phyloP scores from a whole-genome alignment of 2,329 filamentous ascomycete species.

The Diplodia mutila region DNA sequence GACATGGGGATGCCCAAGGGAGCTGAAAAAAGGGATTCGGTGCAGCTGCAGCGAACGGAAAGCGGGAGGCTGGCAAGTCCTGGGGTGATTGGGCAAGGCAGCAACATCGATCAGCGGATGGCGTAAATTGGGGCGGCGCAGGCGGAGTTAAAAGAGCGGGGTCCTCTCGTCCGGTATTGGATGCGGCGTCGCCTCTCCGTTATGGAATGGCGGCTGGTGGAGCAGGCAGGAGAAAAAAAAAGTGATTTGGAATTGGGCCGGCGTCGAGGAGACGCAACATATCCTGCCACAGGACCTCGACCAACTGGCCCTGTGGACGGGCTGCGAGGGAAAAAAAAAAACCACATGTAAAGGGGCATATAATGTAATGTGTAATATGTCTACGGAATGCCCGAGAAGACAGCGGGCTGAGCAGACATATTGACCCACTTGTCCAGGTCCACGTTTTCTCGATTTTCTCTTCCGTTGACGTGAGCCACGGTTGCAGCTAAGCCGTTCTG shows the following conservation, averaged over 20 bases:
- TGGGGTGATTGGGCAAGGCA: conserved; percentile 22
- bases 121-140: conserved; percentile 9
- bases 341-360: neutral
- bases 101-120: conserved; percentile 20
- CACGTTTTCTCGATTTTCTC: conserved; percentile 5
- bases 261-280: conserved; percentile 4
- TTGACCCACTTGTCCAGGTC: neutral
- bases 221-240: neutral
- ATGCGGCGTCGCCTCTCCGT: conserved; percentile 2
- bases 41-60: conserved; percentile 22
- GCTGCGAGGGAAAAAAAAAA: neutral
- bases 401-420: neutral
- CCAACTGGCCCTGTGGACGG: neutral
- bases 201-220: conserved; percentile 15
- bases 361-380: conserved; percentile 10
- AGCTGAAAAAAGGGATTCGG: conserved; percentile 19
- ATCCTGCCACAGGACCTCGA: neutral
- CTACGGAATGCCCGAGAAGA: neutral
- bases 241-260: conserved; percentile 9
- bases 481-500: conserved; percentile 20
- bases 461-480: conserved; percentile 1
- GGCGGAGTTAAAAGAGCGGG: conserved; percentile 6
- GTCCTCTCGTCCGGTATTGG: neutral
- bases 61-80: neutral
- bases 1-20: neutral